Evolutionary conservation across 805 yeast species (phyloP), one percentile per base, ranked within the genome.

Genomic region (Candida montana): DNA sequence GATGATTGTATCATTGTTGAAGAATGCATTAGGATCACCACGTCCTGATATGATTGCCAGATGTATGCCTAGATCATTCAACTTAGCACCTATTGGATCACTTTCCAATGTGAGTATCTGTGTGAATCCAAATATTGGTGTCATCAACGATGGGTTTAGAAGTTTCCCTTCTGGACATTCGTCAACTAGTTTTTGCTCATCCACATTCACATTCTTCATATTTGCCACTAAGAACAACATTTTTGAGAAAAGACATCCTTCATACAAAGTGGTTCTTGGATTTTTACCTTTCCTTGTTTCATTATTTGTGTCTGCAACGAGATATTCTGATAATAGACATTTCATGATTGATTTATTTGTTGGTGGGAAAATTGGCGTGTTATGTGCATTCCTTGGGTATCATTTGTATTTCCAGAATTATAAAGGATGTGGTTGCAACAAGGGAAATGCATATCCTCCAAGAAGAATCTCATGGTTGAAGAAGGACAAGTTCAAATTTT

Each of bases 161-260:
- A 71, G 78, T 21, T 75, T 79, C 36, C 82, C 82, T 2, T 73
- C 78, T 37, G 82, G 80, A 1, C 82, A 77, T 52, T 66, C 81
- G 1, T 63, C 77, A 8, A 63, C 75, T 6, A 61, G 74, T 18
- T 75, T 75, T 50, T 65, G 79, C 1, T 70, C 79, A 1, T 62
- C 68, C 44, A 62, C 66, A 1, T 54, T 65, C 16, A 54, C 64
- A 23, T 52, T 62, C 18, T 56, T 69, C 18, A 61, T 65, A 47
- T 42, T 61, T 10, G 51, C 65, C 5, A 65, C 66, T 0, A 62
- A 61, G 40, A 46, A 63, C 30, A 62, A 61, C 39, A 51, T 65
- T 2, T 64, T 65, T 47, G 70, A 65, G 42, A 55, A 56, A 7
- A 52, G 69, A 32, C 67, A 67, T 1, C 52, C 62, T 6, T 57